Percentiles rank a stretch among this genome's conserved stretches.
phyloP scores from a whole-genome alignment of 805 yeast species.

The Pichia thaimueangensis region DNA sequence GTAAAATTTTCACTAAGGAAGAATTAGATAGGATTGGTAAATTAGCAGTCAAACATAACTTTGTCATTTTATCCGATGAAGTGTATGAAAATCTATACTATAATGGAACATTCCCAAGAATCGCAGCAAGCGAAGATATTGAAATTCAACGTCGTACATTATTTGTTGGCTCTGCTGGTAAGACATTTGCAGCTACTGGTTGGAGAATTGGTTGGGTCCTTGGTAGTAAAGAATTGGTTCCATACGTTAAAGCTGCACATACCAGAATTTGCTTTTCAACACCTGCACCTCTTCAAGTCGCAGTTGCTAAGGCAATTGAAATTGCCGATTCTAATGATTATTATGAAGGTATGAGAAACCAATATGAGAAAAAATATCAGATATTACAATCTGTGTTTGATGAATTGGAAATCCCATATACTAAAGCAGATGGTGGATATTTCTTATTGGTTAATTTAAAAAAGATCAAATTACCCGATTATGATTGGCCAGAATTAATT shows the following conservation, averaged over 20 bases:
- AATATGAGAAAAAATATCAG: slow-evolving; percentile 65
- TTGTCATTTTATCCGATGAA: slow-evolving; percentile 83
- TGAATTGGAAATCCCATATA: slow-evolving; percentile 82
- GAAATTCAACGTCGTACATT: slow-evolving; percentile 74
- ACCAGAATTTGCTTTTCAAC: slow-evolving; percentile 89
- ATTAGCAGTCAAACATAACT: slow-evolving; percentile 77
- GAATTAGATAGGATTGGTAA: slow-evolving; percentile 75
- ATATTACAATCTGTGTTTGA: slow-evolving; percentile 75
- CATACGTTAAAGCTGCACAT: slow-evolving; percentile 82
- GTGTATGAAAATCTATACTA: slow-evolving; percentile 90
- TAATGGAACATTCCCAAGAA: slow-evolving; percentile 59
- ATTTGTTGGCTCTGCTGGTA: slow-evolving; percentile 96
- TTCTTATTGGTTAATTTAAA: slow-evolving; percentile 83
- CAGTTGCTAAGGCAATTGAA: slow-evolving; percentile 71
- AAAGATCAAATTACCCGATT: slow-evolving; percentile 72
- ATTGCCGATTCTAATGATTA: slow-evolving; percentile 54
- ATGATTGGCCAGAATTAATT: slow-evolving; percentile 57
- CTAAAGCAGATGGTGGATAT: slow-evolving; percentile 89
- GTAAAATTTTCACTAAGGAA: slow-evolving; percentile 73
- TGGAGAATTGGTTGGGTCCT: slow-evolving; percentile 98
- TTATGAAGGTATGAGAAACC: slow-evolving; percentile 61
- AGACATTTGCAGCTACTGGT: slow-evolving; percentile 97
- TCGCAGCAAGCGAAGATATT: slow-evolving; percentile 67
- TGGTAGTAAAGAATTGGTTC: slow-evolving; percentile 75
- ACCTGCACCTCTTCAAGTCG: slow-evolving; percentile 91